Conservation (phyloP, 257 asterid genomes). For the Penstemon davidsonii region DNA sequence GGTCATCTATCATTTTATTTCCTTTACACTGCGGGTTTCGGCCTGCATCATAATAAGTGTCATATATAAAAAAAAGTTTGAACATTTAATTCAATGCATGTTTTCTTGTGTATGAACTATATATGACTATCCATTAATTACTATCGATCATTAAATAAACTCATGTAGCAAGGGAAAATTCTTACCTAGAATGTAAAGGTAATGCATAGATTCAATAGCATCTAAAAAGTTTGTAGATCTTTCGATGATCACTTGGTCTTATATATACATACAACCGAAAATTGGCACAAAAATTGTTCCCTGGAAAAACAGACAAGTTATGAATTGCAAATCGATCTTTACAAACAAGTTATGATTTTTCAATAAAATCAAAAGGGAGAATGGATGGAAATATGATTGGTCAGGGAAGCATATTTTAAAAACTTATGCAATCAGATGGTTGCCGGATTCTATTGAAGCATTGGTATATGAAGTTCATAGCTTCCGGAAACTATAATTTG, state of each 20-base stretch:
- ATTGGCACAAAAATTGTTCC: slow-evolving; percentile 35
- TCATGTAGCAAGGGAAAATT: too few relatives aligned
- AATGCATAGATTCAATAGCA: slow-evolving; percentile 75
- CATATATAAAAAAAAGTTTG: too few relatives aligned
- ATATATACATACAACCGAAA: slow-evolving; percentile 67
- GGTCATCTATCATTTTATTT: too few relatives aligned
- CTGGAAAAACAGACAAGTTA: slow-evolving; percentile 43
- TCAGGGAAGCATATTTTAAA: slow-evolving; percentile 52
- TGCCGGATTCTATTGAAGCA: slow-evolving; percentile 77
- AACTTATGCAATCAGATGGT: slow-evolving; percentile 79
- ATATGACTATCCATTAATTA: too few relatives aligned
- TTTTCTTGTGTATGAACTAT: too few relatives aligned
- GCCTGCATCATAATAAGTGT: too few relatives aligned
- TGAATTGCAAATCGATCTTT: slow-evolving; percentile 73
- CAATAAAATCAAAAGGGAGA: slow-evolving; percentile 77
- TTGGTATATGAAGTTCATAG: slow-evolving; percentile 67
- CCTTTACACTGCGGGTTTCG: too few relatives aligned
- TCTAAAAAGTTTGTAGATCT: slow-evolving; percentile 88
- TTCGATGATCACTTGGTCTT: slow-evolving; percentile 69
- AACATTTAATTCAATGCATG: too few relatives aligned
- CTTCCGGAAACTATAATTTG: slow-evolving; percentile 81
- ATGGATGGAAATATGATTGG: slow-evolving; percentile 68
- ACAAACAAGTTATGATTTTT: slow-evolving; percentile 69
- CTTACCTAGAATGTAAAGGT: slow-evolving; percentile 64
- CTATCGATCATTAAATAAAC: too few relatives aligned